Conservation (phyloP, 768 basidiomycete genomes). For the Suillus plorans region DNA sequence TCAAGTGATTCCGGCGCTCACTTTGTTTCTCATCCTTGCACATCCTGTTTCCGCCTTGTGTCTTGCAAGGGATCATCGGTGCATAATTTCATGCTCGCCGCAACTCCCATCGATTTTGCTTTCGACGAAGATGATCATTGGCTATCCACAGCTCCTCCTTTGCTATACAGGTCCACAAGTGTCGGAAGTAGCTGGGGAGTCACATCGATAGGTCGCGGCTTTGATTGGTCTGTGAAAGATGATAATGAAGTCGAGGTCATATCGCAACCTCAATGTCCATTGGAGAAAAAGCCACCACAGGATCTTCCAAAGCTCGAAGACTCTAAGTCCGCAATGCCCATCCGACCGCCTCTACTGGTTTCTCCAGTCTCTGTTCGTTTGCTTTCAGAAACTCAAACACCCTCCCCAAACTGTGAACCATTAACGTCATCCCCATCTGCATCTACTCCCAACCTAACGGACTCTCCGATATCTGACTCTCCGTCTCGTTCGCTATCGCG, state of each 20-base stretch:
- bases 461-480: slow-evolving; percentile 28
- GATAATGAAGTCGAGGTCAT: slow-evolving; percentile 24
- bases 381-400: slow-evolving; percentile 25
- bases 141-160: slow-evolving; percentile 49
- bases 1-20: slow-evolving; percentile 3
- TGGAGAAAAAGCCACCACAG: slow-evolving; percentile 12
- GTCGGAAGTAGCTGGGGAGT: slow-evolving; percentile 83
- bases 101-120: slow-evolving; percentile 55
- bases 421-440: slow-evolving; percentile 27
- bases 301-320: slow-evolving; percentile 15
- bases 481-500: slow-evolving; percentile 25
- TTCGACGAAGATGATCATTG: slow-evolving; percentile 70
- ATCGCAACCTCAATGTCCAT: slow-evolving; percentile 8
- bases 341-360: slow-evolving; percentile 15
- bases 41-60: background rate
- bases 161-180: slow-evolving; percentile 62
- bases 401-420: slow-evolving; percentile 26
- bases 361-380: slow-evolving; percentile 16
- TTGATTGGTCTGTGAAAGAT: slow-evolving; percentile 61
- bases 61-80: background rate
- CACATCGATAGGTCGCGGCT: slow-evolving; percentile 81
- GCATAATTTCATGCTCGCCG: slow-evolving; percentile 50
- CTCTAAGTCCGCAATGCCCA: slow-evolving; percentile 11
- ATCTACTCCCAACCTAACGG: slow-evolving; percentile 28
- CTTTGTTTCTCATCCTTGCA: slow-evolving; percentile 3